Conservation (phyloP, 495 filamentous ascomycete species). For the Astrothelium macrocarpum region DNA sequence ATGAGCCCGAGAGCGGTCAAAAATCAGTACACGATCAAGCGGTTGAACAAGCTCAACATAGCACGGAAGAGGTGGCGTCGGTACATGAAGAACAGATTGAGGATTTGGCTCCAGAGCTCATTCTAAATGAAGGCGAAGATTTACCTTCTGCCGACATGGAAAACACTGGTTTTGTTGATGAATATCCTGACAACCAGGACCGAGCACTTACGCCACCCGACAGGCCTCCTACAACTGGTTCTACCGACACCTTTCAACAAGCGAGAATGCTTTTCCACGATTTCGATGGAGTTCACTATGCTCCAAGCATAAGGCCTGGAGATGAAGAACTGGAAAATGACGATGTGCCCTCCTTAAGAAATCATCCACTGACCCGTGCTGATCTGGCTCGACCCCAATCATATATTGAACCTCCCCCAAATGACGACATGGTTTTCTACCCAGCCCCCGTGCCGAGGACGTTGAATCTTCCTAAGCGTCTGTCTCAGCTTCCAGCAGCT, state of each 20-base stretch:
- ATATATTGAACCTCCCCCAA: constrained; percentile 53
- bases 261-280: constrained; percentile 64
- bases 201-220: constrained; percentile 23
- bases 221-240: constrained; percentile 43
- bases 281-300: constrained; percentile 89
- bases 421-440: constrained; percentile 82
- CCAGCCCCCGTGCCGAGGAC: constrained; percentile 89
- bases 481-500: constrained; percentile 63
- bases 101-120: not conserved
- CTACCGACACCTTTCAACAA: constrained; percentile 60
- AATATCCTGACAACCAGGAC: not conserved
- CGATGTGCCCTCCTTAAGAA: constrained; percentile 22
- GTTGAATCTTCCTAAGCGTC: constrained; percentile 80
- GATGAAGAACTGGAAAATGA: constrained; percentile 27
- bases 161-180: not conserved
- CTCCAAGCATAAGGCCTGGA: constrained; percentile 30
- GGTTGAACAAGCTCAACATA: not conserved
- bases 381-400: constrained; percentile 40
- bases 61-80: not conserved
- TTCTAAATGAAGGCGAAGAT: not conserved
- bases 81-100: not conserved
- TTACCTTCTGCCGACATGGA: not conserved
- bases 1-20: not conserved
- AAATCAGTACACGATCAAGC: too few relatives aligned
- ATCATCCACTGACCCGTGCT: constrained; percentile 7